phyloP scores from a whole-genome alignment of 352 stramenopile species.

The Globisporangium yorkense region DNA sequence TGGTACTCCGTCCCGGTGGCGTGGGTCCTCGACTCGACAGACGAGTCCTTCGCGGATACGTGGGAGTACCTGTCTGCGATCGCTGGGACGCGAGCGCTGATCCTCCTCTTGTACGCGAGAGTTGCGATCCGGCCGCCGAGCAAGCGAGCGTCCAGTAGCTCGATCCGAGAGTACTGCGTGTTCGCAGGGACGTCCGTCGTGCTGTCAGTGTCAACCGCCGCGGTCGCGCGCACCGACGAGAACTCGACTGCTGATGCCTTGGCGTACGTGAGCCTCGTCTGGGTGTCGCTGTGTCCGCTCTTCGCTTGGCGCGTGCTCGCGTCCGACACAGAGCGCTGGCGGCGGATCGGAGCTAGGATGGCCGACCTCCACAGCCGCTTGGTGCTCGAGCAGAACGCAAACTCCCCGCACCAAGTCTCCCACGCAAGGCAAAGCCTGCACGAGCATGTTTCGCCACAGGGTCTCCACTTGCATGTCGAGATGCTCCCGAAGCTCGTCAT shows the following conservation, averaged over 20 bases:
- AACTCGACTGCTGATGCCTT: background rate
- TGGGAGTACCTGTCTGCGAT: background rate
- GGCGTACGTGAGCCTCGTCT: conserved; percentile 6
- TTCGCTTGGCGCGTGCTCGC: conserved; percentile 50
- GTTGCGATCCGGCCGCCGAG: conserved; percentile 15
- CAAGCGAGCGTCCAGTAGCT: background rate
- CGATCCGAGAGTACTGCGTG: conserved; percentile 5
- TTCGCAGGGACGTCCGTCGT: conserved; percentile 17
- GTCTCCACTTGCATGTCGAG: conserved; percentile 51
- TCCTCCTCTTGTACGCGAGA: conserved; percentile 17
- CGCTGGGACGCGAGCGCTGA: background rate
- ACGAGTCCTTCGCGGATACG: background rate
- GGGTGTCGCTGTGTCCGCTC: conserved; percentile 22
- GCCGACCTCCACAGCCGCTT: background rate
- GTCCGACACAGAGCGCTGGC: conserved; percentile 45
- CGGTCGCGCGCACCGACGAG: background rate
- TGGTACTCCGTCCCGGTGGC: conserved; percentile 31
- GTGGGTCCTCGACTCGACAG: background rate
- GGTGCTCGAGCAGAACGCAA: background rate
- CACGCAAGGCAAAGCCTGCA: conserved; percentile 16
- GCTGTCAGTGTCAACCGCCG: conserved; percentile 11
- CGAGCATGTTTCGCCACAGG: conserved; percentile 31
- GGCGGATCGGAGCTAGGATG: conserved; percentile 19
- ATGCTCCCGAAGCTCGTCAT: conserved; percentile 61
- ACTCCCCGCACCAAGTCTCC: conserved; percentile 9